Evolutionary conservation across 75 land plant species (phyloP).

Genomic region (Cupressus sempervirens): DNA sequence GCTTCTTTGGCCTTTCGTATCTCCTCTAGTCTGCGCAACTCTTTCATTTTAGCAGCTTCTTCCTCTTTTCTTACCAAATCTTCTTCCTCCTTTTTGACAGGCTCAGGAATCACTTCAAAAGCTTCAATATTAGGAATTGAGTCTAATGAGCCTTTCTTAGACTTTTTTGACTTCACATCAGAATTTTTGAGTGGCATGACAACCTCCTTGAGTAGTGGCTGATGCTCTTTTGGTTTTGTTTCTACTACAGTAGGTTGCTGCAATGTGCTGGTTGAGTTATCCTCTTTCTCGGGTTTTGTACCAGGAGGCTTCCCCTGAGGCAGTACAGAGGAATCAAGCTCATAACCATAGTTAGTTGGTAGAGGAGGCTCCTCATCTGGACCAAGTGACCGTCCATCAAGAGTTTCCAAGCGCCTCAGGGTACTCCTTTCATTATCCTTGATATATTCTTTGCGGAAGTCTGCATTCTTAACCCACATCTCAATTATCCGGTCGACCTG

Average conservation of each 20-base stretch:
- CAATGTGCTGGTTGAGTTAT: not conserved
- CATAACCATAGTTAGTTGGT: constrained; percentile 16
- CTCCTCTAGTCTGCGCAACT: constrained; percentile 51
- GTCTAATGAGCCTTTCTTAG: not conserved
- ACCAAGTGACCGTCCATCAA: constrained; percentile 85
- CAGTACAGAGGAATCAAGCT: not conserved
- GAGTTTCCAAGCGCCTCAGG: constrained; percentile 59
- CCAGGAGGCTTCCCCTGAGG: not conserved
- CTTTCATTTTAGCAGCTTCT: constrained; percentile 58
- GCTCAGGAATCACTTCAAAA: constrained; percentile 4
- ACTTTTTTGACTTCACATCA: constrained; percentile 16
- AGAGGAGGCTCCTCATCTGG: constrained; percentile 71
- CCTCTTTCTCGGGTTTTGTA: constrained; percentile 3
- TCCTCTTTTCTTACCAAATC: constrained; percentile 34
- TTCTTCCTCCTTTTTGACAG: constrained; percentile 26
- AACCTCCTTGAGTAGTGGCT: constrained; percentile 14
- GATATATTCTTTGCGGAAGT: constrained; percentile 68
- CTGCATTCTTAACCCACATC: constrained; percentile 61
- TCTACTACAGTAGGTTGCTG: not conserved
- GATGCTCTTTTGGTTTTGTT: not conserved
- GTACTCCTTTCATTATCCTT: constrained; percentile 69
- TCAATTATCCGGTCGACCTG: constrained; percentile 62
- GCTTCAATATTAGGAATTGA: constrained; percentile 10
- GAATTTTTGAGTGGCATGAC: constrained; percentile 14
- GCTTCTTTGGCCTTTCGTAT: constrained; percentile 84